These are phyloP conservation scores for Brasilioporus rufonigricans DNA, from an alignment of 768 basidiomycete species.

Conservation along the genomic window DNA sequence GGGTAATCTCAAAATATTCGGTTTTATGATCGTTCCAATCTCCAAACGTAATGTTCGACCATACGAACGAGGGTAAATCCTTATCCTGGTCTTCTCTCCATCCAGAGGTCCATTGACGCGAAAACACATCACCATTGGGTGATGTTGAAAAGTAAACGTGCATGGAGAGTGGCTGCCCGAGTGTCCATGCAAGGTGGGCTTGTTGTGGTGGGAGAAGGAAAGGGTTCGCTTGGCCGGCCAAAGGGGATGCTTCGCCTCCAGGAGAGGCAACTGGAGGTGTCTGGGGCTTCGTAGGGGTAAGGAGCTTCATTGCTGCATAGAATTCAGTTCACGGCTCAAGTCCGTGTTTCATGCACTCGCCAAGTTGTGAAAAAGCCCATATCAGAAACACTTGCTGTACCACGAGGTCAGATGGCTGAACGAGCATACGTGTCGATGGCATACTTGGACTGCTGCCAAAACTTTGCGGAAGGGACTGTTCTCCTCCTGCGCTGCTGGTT, in stretches of 20 bases:
- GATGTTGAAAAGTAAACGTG: conserved; percentile 73
- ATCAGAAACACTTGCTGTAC: conserved; percentile 66
- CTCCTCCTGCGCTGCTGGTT: conserved; percentile 28
- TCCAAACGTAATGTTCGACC: conserved; percentile 77
- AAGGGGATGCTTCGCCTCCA: conserved; percentile 10
- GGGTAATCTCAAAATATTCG: conserved; percentile 55
- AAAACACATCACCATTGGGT: conserved; percentile 59
- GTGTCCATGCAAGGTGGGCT: conserved; percentile 55
- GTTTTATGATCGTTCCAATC: conserved; percentile 65
- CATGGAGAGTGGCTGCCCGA: conserved; percentile 63
- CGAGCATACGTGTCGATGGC: conserved; percentile 10
- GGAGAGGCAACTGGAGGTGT: conserved; percentile 30
- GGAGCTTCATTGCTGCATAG: conserved; percentile 43
- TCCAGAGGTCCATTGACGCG: conserved; percentile 47
- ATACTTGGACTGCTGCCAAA: conserved; percentile 43
- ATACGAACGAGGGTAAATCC: conserved; percentile 64
- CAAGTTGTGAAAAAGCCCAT: conserved; percentile 64
- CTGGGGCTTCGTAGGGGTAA: conserved; percentile 36
- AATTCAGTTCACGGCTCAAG: background rate
- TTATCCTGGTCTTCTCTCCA: conserved; percentile 48
- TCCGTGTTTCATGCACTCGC: conserved; percentile 35
- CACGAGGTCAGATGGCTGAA: background rate
- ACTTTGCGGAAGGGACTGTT: conserved; percentile 37
- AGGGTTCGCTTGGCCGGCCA: conserved; percentile 40
- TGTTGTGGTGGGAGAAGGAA: conserved; percentile 53